Percentiles rank a stretch among this genome's conserved stretches.
These are phyloP conservation scores for Mycena filopes DNA, from an alignment of 768 basidiomycete genomes.

Conservation along the genomic window DNA sequence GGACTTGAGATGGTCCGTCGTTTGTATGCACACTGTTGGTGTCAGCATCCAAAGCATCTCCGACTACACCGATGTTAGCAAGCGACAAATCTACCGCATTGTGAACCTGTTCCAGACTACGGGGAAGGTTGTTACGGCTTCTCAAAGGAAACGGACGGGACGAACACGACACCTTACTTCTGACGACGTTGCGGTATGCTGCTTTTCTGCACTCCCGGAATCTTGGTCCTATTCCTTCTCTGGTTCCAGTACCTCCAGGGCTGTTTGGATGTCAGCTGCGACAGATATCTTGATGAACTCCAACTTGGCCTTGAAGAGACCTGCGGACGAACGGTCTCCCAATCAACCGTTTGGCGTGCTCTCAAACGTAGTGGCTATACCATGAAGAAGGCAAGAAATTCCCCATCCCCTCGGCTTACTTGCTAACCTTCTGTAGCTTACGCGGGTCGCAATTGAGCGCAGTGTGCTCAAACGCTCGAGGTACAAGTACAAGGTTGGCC, in stretches of 20 bases:
- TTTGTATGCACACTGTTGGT: not conserved
- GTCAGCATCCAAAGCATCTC: not conserved
- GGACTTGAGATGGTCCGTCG: not conserved
- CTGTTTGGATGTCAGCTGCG: constrained; percentile 32
- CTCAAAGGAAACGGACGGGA: too few species aligned
- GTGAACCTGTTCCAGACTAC: too few species aligned
- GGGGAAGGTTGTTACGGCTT: too few species aligned
- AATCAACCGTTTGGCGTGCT: constrained; percentile 38
- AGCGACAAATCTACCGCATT: not conserved
- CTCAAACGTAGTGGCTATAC: constrained; percentile 38
- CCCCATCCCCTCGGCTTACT: not conserved
- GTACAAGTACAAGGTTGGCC: constrained; percentile 31
- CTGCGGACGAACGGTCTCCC: constrained; percentile 35
- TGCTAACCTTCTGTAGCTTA: constrained; percentile 15
- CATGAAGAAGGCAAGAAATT: constrained; percentile 39
- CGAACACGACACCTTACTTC: too few species aligned
- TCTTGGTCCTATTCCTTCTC: not conserved
- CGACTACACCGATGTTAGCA: not conserved
- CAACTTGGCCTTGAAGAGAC: constrained; percentile 32
- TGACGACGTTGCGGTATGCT: too few species aligned
- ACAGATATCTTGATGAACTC: constrained; percentile 44
- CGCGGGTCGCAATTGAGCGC: constrained; percentile 36
- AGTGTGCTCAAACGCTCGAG: constrained; percentile 27
- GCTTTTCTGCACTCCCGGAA: too few species aligned
- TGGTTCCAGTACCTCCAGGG: constrained; percentile 15